phyloP scores from a whole-genome alignment of 2,329 filamentous ascomycete species.

The Hymenoscyphus salicellus region DNA sequence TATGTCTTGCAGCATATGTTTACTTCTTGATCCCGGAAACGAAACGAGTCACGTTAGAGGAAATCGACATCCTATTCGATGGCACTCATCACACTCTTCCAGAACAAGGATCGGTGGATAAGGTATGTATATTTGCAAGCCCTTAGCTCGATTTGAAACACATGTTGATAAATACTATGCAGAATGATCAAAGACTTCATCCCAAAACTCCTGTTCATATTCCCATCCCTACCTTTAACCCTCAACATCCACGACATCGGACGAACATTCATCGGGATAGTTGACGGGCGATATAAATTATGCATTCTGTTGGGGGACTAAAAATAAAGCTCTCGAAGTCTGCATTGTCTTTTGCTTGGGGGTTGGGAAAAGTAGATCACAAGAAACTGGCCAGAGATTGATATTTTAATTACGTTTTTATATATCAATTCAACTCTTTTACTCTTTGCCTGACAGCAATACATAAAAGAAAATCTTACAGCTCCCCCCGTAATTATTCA shows the following conservation, averaged over 20 bases:
- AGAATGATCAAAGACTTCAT: background rate
- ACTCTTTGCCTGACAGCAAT: no score
- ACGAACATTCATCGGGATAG: background rate
- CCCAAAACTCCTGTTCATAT: background rate
- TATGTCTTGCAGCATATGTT: constrained; percentile 48
- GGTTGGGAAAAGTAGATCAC: no score
- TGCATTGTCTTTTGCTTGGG: no score
- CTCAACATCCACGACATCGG: background rate
- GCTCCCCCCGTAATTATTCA: no score
- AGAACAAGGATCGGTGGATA: background rate
- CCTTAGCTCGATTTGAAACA: background rate
- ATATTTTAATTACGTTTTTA: no score
- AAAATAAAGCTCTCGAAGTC: no score
- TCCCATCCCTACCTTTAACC: background rate
- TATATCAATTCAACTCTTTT: no score
- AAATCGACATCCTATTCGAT: constrained; percentile 54
- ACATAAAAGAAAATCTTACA: no score
- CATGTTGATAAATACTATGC: background rate
- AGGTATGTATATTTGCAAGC: background rate
- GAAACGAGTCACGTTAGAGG: constrained; percentile 52
- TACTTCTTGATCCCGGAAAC: constrained; percentile 55
- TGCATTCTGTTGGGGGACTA: background rate
- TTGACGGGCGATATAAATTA: background rate
- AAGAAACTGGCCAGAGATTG: no score
- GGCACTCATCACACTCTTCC: constrained; percentile 14